Percentiles rank a stretch among this genome's conserved stretches.
These are phyloP conservation scores for Globisporangium alternatum DNA, from an alignment of 352 stramenopile species.

Conservation along the genomic window DNA sequence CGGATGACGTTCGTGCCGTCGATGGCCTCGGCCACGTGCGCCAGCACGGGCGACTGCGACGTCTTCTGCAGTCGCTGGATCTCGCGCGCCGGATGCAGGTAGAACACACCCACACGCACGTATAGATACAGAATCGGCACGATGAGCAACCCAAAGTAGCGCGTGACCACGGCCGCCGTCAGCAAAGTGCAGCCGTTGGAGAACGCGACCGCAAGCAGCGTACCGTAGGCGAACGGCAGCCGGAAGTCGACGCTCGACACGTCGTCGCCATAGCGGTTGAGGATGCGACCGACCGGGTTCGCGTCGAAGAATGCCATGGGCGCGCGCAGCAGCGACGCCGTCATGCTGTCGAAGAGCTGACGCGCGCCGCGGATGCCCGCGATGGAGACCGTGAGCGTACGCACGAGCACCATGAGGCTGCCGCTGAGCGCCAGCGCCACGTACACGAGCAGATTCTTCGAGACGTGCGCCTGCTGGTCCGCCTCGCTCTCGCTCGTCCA, in stretches of 20 bases:
- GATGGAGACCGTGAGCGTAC: constrained; percentile 52
- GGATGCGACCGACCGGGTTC: constrained; percentile 84
- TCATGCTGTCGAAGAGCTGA: constrained; percentile 86
- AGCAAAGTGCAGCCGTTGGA: constrained; percentile 80
- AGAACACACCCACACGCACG: constrained; percentile 41
- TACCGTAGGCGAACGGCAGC: constrained; percentile 53
- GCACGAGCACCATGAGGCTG: constrained; percentile 54
- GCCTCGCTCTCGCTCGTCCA: constrained; percentile 80
- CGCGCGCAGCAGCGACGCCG: constrained; percentile 80
- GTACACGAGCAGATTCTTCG: constrained; percentile 60
- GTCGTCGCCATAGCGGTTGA: constrained; percentile 90
- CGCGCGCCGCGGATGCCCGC: constrained; percentile 54
- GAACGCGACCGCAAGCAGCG: constrained; percentile 76
- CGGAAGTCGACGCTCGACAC: constrained; percentile 93
- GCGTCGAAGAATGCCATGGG: constrained; percentile 95
- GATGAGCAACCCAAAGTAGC: constrained; percentile 80
- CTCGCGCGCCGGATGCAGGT: constrained; percentile 64
- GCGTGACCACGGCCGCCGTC: constrained; percentile 78
- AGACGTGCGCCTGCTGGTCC: constrained; percentile 81
- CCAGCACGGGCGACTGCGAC: constrained; percentile 48
- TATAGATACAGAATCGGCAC: constrained; percentile 87
- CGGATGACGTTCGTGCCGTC: constrained; percentile 57
- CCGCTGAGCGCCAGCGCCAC: constrained; percentile 44
- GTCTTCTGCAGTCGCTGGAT: constrained; percentile 58
- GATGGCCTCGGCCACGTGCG: constrained; percentile 51